Base-by-base conservation (phyloP, 345 rosid species). In the Acer campestre region DNA sequence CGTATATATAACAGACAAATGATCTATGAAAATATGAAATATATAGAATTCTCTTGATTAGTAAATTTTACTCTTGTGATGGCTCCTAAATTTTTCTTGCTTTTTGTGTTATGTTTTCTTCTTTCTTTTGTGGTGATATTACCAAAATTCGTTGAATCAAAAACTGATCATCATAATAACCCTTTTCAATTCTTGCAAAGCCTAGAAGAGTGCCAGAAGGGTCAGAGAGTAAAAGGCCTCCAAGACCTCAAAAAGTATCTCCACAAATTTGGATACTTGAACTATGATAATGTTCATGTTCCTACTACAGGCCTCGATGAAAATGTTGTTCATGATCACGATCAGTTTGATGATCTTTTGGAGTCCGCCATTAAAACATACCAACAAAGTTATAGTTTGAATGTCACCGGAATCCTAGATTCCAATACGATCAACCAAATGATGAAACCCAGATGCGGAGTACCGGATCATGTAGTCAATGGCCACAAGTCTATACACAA, bases 391-490 rank as follows among this genome's bases (percentile, higher is more conserved):
- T 68, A 73, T 58, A 13, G 20, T 10, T 59, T 77, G 27, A 62
- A 77, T 42, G 31, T 66, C 66, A 77, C 84, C 1, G 84, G 80
- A 44, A 81, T 13, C 20, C 73, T 81, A 6, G 84, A 78, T 68
- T 40, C 67, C 31, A 65, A 27, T 13, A 81, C 81, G 13, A 35
- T 64, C n/a, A 65, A 22, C 23, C 70, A 74, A 14, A 63, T 78
- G 81, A 69, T 31, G 75, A 77, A 22, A 12, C 81, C 84, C 1
- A 56, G 84, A 58, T 81, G 84, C 4, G 81, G 81, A 7, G 44
- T 78, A n/a, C 53, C 76, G 0, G 80, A 77, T 62, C 7, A 23
- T 62, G 67, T 62, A 12, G 61, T 9, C 61, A 65, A 42, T 9
- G 46, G 46, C 14, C 38, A 35, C 65, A 51, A 53, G 79, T 68